A percentile compares a stretch with the other conserved stretches of the same genome.
phyloP scores from a whole-genome alignment of 148 eudicot genomes.

The Cornus florida region DNA sequence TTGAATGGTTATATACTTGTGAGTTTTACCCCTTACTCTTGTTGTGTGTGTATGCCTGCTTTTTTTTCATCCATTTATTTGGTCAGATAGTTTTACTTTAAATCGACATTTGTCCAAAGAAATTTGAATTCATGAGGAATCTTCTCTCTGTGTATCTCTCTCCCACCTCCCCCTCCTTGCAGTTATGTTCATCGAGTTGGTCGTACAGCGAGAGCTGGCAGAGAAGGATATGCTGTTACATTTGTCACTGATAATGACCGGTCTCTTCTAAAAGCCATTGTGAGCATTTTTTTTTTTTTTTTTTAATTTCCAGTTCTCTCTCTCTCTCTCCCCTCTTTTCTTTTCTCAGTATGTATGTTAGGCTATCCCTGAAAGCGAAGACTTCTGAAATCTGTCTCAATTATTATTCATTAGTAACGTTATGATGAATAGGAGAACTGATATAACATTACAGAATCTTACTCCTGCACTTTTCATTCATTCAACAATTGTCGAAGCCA shows the following conservation, averaged over 20 bases:
- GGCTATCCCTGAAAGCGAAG: neutral
- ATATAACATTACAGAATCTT: neutral
- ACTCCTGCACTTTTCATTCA: neutral
- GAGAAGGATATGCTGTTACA: conserved; percentile 91
- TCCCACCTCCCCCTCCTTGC: no score
- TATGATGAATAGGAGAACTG: no score
- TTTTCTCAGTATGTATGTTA: neutral
- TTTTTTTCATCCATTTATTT: neutral
- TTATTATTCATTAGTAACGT: neutral
- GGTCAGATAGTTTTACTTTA: neutral
- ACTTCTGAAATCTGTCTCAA: neutral
- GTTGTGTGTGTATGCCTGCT: neutral
- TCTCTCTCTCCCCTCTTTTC: neutral
- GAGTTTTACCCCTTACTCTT: neutral
- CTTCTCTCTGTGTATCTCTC: no score
- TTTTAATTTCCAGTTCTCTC: no score
- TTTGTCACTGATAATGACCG: conserved; percentile 91
- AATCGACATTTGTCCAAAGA: no score
- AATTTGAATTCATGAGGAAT: neutral
- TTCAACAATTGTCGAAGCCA: neutral
- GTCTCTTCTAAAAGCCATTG: conserved; percentile 80
- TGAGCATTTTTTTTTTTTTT: conserved; percentile 27
- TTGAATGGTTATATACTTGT: neutral
- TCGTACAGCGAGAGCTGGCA: conserved; percentile 99
- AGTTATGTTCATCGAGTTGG: conserved; percentile 96